phyloP scores from a whole-genome alignment of 192 early-diverging fungal species.

The Backusella morwellensis region DNA sequence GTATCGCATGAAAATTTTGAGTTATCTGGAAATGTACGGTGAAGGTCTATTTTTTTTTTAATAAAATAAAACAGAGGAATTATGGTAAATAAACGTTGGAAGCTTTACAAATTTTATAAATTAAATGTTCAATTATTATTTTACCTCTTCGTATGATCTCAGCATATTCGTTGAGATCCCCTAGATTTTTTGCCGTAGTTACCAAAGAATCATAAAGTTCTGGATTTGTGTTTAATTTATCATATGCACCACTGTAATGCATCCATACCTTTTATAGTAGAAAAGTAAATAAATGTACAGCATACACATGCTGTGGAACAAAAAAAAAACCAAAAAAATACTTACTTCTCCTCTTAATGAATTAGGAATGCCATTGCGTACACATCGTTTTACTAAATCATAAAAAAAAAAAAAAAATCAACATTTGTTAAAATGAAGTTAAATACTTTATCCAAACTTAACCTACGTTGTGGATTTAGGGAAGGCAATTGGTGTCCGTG shows the following conservation, averaged over 20 bases:
- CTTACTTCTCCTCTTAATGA: constrained; percentile 55
- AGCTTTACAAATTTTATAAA: neutral
- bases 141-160: constrained; percentile 67
- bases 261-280: constrained; percentile 42
- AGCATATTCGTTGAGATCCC: constrained; percentile 60
- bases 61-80: neutral
- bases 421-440: neutral
- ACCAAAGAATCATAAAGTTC: constrained; percentile 58
- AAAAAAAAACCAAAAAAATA: neutral
- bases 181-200: constrained; percentile 38
- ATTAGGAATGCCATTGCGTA: constrained; percentile 73
- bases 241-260: constrained; percentile 68
- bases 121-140: neutral
- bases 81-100: neutral
- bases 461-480: neutral
- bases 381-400: constrained; percentile 58
- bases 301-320: constrained; percentile 9
- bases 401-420: constrained; percentile 31
- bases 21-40: constrained; percentile 85
- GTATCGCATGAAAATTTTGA: constrained; percentile 56
- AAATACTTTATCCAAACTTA: neutral
- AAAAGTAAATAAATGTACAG: neutral
- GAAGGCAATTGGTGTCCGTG: neutral
- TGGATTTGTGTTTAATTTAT: constrained; percentile 49
- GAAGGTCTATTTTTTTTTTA: constrained; percentile 54